Percentiles rank a stretch among this genome's conserved stretches.
These are phyloP conservation scores for Magnolia kwangsiensis DNA, from an alignment of 164 flowering plant genomes.

Conservation along the genomic window DNA sequence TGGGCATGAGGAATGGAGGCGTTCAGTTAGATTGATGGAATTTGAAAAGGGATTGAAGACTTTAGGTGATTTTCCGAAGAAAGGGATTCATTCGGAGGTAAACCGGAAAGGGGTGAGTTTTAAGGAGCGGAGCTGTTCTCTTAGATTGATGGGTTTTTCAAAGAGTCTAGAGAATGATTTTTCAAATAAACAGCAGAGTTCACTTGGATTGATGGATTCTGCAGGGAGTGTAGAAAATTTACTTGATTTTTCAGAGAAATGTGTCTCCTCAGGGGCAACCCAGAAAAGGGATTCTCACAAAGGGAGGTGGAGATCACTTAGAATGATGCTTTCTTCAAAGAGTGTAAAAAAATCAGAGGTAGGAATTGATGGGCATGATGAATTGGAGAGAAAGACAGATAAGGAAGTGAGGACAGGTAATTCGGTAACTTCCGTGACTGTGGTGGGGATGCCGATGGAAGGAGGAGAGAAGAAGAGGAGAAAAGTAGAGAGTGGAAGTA, in stretches of 20 bases:
- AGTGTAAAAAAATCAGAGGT: neutral
- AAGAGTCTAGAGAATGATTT: neutral
- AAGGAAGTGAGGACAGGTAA: neutral
- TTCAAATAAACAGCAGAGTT: neutral
- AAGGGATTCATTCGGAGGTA: neutral
- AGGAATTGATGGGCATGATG: neutral
- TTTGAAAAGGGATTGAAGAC: neutral
- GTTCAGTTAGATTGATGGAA: neutral
- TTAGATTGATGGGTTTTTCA: conserved; percentile 3
- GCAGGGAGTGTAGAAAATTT: neutral
- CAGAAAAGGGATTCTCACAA: neutral
- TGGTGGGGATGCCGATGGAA: neutral
- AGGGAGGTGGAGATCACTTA: neutral
- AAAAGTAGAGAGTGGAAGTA: conserved; percentile 1
- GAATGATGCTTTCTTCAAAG: neutral
- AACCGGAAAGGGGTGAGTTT: neutral
- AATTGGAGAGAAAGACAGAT: neutral
- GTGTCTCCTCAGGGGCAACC: neutral
- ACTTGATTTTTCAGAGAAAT: neutral
- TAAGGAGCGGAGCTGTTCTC: neutral
- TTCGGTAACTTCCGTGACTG: neutral
- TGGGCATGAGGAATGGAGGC: neutral
- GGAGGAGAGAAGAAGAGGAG: conserved; percentile 6
- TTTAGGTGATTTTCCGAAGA: neutral
- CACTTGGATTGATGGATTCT: neutral